Percentiles rank a stretch among this genome's conserved stretches.
Conservation (phyloP, 345 rosid species). For the Hibiscus trionum region DNA sequence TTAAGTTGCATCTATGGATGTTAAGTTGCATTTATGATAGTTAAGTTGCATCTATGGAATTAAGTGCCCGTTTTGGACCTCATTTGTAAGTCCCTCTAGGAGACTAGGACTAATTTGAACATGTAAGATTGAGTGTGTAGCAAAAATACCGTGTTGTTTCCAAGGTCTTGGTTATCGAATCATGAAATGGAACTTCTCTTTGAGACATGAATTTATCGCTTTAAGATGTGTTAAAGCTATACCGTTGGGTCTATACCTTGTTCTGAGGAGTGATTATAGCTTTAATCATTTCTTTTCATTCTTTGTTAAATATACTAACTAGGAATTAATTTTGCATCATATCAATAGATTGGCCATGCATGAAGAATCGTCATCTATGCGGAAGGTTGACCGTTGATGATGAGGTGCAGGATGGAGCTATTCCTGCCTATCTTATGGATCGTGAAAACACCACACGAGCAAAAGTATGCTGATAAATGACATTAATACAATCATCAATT, state of each 20-base stretch:
- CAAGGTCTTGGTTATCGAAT: background rate
- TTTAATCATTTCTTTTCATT: background rate
- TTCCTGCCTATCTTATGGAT: conserved; percentile 91
- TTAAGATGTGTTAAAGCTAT: background rate
- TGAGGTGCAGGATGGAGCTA: conserved; percentile 80
- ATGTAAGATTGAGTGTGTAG: background rate
- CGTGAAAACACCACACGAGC: conserved; percentile 80
- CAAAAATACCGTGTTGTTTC: background rate
- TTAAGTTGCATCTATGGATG: background rate
- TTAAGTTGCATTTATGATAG: background rate
- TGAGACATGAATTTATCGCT: background rate
- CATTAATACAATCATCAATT: background rate
- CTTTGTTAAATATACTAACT: background rate
- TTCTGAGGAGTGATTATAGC: background rate
- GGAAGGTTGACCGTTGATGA: conserved; percentile 57
- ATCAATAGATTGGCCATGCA: conserved; percentile 73
- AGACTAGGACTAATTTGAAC: background rate
- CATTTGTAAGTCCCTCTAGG: background rate
- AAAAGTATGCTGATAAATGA: conserved; percentile 37
- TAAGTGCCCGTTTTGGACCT: too few species aligned
- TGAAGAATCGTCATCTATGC: conserved; percentile 73
- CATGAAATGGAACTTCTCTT: background rate
- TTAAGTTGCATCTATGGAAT: background rate
- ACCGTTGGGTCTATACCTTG: background rate
- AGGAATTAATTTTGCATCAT: background rate